Base-by-base conservation (phyloP, 2,329 filamentous ascomycete species). In the Aureobasidium sp. region DNA sequence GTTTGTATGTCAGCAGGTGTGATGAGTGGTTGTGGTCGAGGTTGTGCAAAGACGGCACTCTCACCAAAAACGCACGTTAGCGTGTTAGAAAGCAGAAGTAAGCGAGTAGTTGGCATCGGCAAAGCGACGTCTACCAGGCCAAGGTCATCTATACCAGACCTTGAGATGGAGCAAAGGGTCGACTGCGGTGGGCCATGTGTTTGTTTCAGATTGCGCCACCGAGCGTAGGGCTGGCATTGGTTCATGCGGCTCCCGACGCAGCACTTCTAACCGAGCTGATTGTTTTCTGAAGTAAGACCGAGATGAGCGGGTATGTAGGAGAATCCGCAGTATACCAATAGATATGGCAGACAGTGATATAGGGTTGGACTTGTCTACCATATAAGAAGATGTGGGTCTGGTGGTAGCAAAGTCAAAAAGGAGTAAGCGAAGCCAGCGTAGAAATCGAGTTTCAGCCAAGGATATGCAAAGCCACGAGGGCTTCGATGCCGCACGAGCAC, bases 141-240 rank as follows among this genome's bases (percentile, higher is more conserved):
- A 39, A 39, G 34, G 14, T 39, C 31, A 58, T 58, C 55, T 58
- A 58, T 48, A 58, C 55, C 41, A 58, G 55, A 58, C 55, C 41
- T 27, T 39, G 27, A 39, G 42, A 36, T 48, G 55, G 39, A 57
- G 39, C 14, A n/a, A 29, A 55, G 39, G 37, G 25, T 37, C 42
- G 7, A 17, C n/a, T 7, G 52, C 39, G 15, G 55, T 58, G 55
- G 55, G 55, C 55, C 55, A 58, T 29, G 39, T 47, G 42, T 36
- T 27, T 58, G 55, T 58, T 58, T 58, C 55, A 58, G 15, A 48
- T 58, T 58, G 55, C 55, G 55, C 55, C 55, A 58, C 55, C 25
- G 41, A 55, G 52, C 36, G 39, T 42, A 55, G 52, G 52, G 52
- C 52, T 55, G 37, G 22, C 4, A 14, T 42, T 42, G 53, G 53